Evolutionary conservation across 495 filamentous ascomycete species (phyloP), one percentile per base, ranked within the genome.

Genomic region (Xylaria castorea): DNA sequence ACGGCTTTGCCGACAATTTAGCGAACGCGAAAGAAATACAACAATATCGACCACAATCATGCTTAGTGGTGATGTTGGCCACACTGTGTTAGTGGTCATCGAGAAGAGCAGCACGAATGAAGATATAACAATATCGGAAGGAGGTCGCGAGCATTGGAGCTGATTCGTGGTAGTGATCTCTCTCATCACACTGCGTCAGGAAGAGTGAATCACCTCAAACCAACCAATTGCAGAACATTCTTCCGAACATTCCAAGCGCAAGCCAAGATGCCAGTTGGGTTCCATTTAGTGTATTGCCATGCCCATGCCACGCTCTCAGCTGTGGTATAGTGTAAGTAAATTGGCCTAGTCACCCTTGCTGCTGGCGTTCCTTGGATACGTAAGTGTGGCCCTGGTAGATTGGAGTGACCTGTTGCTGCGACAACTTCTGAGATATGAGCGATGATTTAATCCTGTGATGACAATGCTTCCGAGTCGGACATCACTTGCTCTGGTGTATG

Each of bases 151-250:
- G 57, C 30, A 60, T 34, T n/a, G 9, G 36, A 42, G 60, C 60
- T 42, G 60, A 63, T 42, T 63, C 34, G 34, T 32, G n/a, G 36
- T 25, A 11, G 60, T 42, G 8, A 16, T 32, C 62, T 32, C 22
- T 48, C 42, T 65, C 6, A 68, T 68, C 65, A 68, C 65, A 68
- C 65, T 68, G 65, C 46, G n/a, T 68, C n/a, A 11, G 34, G 32
- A 55, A n/a, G 42, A 57, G 65, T 32, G 65, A 53, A 68, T 68
- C 65, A 55, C 65, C 20, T 68, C 20, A 20, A 5, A 18, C 27
- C 9, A 32, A 36, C 65, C 65, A 68, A 68, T 68, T n/a, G 42
- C 30, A 27, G 32, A 36, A 68, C 65, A 55, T 55, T 68, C 48
- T 40, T 34, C 34, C 34, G 12, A 40, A 68, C 65, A 68, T 68